Percentiles rank a stretch among this genome's conserved stretches.
phyloP scores from a whole-genome alignment of 805 yeast species.

The Yarrowia divulgata region DNA sequence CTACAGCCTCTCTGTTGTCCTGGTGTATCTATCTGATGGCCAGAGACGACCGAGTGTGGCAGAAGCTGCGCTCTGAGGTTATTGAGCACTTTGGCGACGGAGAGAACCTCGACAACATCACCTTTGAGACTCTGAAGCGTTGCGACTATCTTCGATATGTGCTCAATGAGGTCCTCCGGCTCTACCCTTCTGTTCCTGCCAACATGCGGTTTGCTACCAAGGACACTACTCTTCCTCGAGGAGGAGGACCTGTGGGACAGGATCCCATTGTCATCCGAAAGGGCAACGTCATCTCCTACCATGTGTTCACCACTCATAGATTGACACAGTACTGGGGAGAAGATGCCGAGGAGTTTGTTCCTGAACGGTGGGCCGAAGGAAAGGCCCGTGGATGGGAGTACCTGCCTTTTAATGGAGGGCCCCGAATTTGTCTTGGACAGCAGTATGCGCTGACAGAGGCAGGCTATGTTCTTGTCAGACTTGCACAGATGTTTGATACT shows the following conservation, averaged over 20 bases:
- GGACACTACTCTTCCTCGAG: slow-evolving; percentile 59
- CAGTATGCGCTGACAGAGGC: slow-evolving; percentile 65
- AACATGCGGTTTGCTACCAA: slow-evolving; percentile 57
- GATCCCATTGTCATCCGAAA: slow-evolving; percentile 55
- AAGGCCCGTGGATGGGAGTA: slow-evolving; percentile 54
- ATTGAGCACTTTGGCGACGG: slow-evolving; percentile 52
- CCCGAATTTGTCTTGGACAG: slow-evolving; percentile 63
- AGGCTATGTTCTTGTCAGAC: slow-evolving; percentile 54
- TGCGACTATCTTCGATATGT: slow-evolving; percentile 58
- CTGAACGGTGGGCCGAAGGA: slow-evolving; percentile 58
- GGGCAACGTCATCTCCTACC: slow-evolving; percentile 55
- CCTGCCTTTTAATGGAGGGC: slow-evolving; percentile 63
- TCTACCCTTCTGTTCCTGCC: slow-evolving; percentile 61
- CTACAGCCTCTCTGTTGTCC: slow-evolving; percentile 60
- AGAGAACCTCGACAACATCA: slow-evolving; percentile 45
- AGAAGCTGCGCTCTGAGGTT: slow-evolving; percentile 53
- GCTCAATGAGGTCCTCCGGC: slow-evolving; percentile 58
- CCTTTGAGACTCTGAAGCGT: slow-evolving; percentile 58
- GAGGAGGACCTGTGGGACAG: slow-evolving; percentile 56
- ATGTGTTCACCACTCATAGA: slow-evolving; percentile 57
- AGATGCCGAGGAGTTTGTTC: slow-evolving; percentile 55
- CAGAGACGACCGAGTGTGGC: slow-evolving; percentile 49
- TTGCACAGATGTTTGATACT: slow-evolving; percentile 46
- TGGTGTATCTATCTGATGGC: slow-evolving; percentile 57
- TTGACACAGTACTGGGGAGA: slow-evolving; percentile 53